Evolutionary conservation across 805 yeast species (phyloP), one percentile per base, ranked within the genome.

Genomic region (Scheffersomyces amazonensis): DNA sequence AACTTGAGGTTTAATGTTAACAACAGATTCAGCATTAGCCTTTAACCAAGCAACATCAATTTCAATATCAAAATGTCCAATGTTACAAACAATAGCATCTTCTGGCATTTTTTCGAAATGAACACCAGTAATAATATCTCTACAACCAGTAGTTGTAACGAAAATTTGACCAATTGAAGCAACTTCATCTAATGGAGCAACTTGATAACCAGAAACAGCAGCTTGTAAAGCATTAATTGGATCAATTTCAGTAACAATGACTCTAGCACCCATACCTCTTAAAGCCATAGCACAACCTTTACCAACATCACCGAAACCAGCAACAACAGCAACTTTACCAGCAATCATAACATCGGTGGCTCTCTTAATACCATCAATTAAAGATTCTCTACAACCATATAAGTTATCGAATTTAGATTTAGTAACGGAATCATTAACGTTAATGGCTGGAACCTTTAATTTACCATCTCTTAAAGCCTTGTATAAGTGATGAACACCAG

Each of bases 251-350:
- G 98, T 85, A 62, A 91, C 89, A 53, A 93, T 80, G 58, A 91
- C 99, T 73, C 96, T 87, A 53, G 99, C 96, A 78, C 99, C 99
- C 97, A 91, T 90, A 66, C 95, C 90, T 75, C 87, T 84, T 62
- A 93, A 81, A 52, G 99, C 96, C 87, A 89, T 85, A 69, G 96
- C 97, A 81, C 99, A 91, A 71, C 99, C 99, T 78, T 91, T 91
- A 78, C 99, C 99, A 64, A 91, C 99, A 68, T 91, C 99, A 81
- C 99, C 99, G 78, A 83, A 91, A 75, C 99, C 99, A 47, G 96
- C 97, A 59, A 91, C 98, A 58, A 91, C 95, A 47, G 98, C 96
- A 64, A 87, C 93, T 79, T 91, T 91, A 77, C 99, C 99, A 54
- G 97, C 98, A 64, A 91, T 84, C 98, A 91, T 93, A 58, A 91